These are phyloP conservation scores for Serendipita indica DNA, from an alignment of 768 basidiomycete species.

Conservation along the genomic window DNA sequence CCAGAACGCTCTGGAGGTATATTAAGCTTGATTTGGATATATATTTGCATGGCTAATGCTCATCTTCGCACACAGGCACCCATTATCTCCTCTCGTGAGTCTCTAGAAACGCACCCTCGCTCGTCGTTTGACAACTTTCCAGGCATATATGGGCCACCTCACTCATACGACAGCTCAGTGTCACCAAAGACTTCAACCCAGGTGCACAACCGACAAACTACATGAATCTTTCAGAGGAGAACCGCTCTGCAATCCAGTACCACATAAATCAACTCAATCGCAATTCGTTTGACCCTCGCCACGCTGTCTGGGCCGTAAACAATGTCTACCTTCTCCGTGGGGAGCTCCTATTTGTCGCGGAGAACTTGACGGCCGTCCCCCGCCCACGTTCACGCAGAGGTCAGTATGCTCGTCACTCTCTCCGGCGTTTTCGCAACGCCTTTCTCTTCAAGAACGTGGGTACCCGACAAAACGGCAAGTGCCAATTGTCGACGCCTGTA, in stretches of 20 bases:
- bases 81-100: too few relatives aligned
- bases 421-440: not conserved
- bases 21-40: not conserved
- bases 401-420: not conserved
- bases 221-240: not conserved
- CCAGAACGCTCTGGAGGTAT: conserved; percentile 8
- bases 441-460: not conserved
- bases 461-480: not conserved
- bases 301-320: not conserved
- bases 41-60: not conserved
- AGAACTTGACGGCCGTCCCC: not conserved
- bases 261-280: not conserved
- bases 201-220: not conserved
- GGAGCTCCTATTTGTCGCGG: not conserved
- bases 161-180: conserved; percentile 2
- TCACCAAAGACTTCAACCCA: conserved; percentile 4
- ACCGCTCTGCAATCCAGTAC: not conserved
- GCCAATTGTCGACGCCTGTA: not conserved
- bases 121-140: too few relatives aligned
- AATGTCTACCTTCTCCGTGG: conserved; percentile 3
- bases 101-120: too few relatives aligned
- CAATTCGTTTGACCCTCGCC: not conserved
- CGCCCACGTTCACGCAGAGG: not conserved
- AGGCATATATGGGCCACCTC: not conserved
- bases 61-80: not conserved